Conservation (phyloP, 345 rosid genomes). For the Pugionium cornutum region DNA sequence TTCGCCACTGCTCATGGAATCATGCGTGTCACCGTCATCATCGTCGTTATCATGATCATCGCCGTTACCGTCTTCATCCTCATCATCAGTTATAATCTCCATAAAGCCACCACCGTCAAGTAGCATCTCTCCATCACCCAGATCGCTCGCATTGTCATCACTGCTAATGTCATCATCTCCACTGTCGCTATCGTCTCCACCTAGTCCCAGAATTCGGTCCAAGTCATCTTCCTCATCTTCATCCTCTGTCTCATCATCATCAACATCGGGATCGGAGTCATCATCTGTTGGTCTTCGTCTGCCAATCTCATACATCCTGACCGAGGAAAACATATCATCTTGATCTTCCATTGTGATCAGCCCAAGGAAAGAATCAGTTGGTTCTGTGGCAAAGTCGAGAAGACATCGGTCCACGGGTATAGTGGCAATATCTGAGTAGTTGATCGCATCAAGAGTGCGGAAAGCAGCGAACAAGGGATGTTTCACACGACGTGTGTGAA, state of each 20-base stretch:
- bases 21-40: background rate
- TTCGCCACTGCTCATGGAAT: slow-evolving; percentile 75
- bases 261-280: slow-evolving; percentile 89
- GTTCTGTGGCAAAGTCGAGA: slow-evolving; percentile 92
- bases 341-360: slow-evolving; percentile 95
- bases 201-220: slow-evolving; percentile 66
- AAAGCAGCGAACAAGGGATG: slow-evolving; percentile 83
- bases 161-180: slow-evolving; percentile 71
- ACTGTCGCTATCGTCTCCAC: slow-evolving; percentile 63
- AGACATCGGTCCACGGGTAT: slow-evolving; percentile 91
- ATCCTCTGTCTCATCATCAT: slow-evolving; percentile 74
- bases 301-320: slow-evolving; percentile 91
- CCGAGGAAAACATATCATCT: slow-evolving; percentile 89
- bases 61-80: slow-evolving; percentile 53
- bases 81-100: slow-evolving; percentile 53
- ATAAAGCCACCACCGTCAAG: slow-evolving; percentile 54
- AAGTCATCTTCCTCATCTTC: slow-evolving; percentile 63
- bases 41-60: slow-evolving; percentile 50
- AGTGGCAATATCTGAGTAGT: slow-evolving; percentile 92
- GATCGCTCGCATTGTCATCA: slow-evolving; percentile 65
- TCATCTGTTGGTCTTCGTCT: slow-evolving; percentile 91
- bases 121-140: slow-evolving; percentile 55
- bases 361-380: slow-evolving; percentile 87
- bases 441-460: slow-evolving; percentile 87
- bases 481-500: slow-evolving; percentile 85